These are phyloP conservation scores for Aciculoconidium aculeatum DNA, from an alignment of 805 yeast species.

Conservation along the genomic window DNA sequence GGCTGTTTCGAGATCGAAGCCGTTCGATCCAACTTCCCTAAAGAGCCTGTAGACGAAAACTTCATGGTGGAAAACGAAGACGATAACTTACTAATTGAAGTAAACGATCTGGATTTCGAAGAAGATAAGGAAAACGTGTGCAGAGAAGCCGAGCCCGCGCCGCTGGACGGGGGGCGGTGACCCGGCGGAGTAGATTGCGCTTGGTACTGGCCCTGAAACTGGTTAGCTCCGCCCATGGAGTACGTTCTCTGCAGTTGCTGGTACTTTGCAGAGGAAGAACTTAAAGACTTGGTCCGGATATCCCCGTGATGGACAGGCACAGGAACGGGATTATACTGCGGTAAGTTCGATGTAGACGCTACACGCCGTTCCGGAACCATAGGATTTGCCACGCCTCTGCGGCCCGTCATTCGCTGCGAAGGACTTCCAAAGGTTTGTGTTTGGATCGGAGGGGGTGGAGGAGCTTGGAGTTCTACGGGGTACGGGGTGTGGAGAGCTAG, in stretches of 20 bases:
- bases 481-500: no score
- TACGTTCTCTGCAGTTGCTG: conserved; percentile 7
- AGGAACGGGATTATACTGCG: conserved; percentile 2
- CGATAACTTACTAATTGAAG: conserved; percentile 36
- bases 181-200: conserved; percentile 7
- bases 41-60: conserved; percentile 28
- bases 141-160: conserved; percentile 13
- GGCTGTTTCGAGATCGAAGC: conserved; percentile 20
- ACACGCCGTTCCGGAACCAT: conserved; percentile 4
- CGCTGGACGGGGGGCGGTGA: conserved; percentile 13
- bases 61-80: conserved; percentile 36
- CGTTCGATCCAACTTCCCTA: conserved; percentile 23
- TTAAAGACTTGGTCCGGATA: conserved; percentile 25
- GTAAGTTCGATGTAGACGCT: conserved; percentile 5
- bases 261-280: conserved; percentile 15
- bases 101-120: conserved; percentile 37
- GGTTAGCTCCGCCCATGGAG: conserved; percentile 3
- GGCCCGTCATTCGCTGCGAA: no score
- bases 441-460: no score
- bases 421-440: no score
- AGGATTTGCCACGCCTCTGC: no score
- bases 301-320: conserved; percentile 5
- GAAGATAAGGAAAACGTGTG: conserved; percentile 32
- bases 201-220: conserved; percentile 6
- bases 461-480: no score